These are phyloP conservation scores for Solanum tarapatanum DNA, from an alignment of 257 asterid genomes.

Conservation along the genomic window DNA sequence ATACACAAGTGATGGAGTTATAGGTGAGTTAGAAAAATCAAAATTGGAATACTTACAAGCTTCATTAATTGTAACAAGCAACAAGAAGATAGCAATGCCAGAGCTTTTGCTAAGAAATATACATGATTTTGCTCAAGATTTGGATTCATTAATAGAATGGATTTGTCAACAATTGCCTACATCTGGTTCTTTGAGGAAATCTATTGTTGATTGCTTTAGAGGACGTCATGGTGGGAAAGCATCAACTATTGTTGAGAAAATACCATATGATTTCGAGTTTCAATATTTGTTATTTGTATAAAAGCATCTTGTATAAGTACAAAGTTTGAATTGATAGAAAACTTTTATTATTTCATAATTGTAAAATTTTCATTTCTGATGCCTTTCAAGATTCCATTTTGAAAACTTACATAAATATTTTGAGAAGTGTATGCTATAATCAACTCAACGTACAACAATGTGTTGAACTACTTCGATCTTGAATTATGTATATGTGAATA, in stretches of 20 bases:
- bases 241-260: slow-evolving; percentile 48
- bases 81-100: slow-evolving; percentile 49
- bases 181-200: slow-evolving; percentile 62
- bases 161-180: slow-evolving; percentile 70
- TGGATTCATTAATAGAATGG: slow-evolving; percentile 63
- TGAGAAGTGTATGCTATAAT: background rate
- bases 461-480: background rate
- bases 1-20: slow-evolving; percentile 72
- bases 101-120: slow-evolving; percentile 63
- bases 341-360: fast-evolving
- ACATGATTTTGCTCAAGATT: slow-evolving; percentile 47
- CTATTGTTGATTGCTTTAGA: slow-evolving; percentile 56
- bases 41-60: slow-evolving; percentile 75
- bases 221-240: slow-evolving; percentile 28
- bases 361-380: background rate
- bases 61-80: slow-evolving; percentile 52
- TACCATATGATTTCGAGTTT: slow-evolving; percentile 73
- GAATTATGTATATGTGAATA: background rate
- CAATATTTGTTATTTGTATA: slow-evolving; percentile 46
- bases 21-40: slow-evolving; percentile 55
- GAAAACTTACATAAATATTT: background rate
- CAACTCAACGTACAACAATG: too few species aligned
- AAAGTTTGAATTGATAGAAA: background rate
- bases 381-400: background rate
- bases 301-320: background rate